Evolutionary conservation across 257 asterid genomes (phyloP).

Genomic region (Fraxinus quadrangulata): DNA sequence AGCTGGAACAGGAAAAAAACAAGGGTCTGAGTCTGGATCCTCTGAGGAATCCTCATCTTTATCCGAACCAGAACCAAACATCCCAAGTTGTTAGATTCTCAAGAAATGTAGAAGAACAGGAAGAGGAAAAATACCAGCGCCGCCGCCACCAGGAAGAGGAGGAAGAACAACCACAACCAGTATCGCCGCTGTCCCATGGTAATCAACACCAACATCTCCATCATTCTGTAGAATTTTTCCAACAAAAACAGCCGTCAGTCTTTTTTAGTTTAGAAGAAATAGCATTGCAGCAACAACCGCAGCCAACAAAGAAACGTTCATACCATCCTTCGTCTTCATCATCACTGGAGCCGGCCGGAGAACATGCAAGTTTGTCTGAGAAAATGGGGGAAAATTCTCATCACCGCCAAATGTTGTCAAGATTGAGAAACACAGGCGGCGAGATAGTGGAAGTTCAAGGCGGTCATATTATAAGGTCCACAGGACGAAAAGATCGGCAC

Average conservation of each 20-base stretch:
- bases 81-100: conserved; percentile 27
- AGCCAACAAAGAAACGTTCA: conserved; percentile 54
- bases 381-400: conserved; percentile 58
- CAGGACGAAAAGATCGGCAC: conserved; percentile 96
- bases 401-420: conserved; percentile 42
- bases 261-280: conserved; percentile 31
- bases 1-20: conserved; percentile 66
- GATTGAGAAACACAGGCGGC: conserved; percentile 53
- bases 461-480: conserved; percentile 97
- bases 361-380: conserved; percentile 68
- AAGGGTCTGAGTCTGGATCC: conserved; percentile 94
- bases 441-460: conserved; percentile 96
- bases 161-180: conserved; percentile 2
- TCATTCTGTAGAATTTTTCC: conserved; percentile 22
- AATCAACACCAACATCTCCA: conserved; percentile 15
- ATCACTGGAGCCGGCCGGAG: conserved; percentile 44
- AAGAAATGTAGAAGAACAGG: conserved; percentile 38
- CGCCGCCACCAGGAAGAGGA: conserved; percentile 21
- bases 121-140: conserved; percentile 25
- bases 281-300: conserved; percentile 27
- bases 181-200: background rate
- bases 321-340: conserved; percentile 41
- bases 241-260: conserved; percentile 33
- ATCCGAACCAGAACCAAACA: conserved; percentile 34
- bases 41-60: conserved; percentile 51